phyloP scores from a whole-genome alignment of 2,329 filamentous ascomycete genomes.

The Trichoderma sp. region DNA sequence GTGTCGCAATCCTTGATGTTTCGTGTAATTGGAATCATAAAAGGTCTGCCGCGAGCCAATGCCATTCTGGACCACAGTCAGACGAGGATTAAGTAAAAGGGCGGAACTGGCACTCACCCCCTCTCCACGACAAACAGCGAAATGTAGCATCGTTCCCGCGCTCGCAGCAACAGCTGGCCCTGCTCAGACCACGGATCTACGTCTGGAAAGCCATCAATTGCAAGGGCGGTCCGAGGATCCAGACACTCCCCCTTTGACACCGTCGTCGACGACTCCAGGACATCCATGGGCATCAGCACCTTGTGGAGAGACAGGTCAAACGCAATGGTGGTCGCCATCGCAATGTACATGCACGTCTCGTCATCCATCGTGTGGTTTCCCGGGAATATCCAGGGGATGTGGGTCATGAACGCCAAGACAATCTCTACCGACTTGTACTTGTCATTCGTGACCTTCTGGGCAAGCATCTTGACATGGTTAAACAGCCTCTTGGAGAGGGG shows the following conservation, averaged over 20 bases:
- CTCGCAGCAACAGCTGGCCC: conserved; percentile 62
- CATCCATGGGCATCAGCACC: conserved; percentile 60
- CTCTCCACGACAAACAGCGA: conserved; percentile 72
- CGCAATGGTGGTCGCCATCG: conserved; percentile 69
- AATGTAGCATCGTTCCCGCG: conserved; percentile 70
- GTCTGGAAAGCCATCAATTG: conserved; percentile 68
- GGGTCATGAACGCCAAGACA: conserved; percentile 73
- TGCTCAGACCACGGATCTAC: conserved; percentile 62
- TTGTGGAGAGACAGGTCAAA: conserved; percentile 72
- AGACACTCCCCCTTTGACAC: conserved; percentile 69
- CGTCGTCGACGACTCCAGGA: conserved; percentile 48
- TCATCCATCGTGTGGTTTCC: conserved; percentile 70
- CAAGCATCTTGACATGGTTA: conserved; percentile 64
- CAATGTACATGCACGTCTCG: conserved; percentile 71
- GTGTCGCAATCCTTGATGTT: conserved; percentile 68
- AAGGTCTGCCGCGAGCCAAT: conserved; percentile 68
- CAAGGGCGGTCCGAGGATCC: conserved; percentile 65
- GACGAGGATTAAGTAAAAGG: neutral
- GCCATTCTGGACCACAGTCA: conserved; percentile 53
- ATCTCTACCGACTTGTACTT: conserved; percentile 72
- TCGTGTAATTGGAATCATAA: conserved; percentile 67
- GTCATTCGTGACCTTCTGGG: conserved; percentile 61
- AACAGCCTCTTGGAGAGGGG: conserved; percentile 67
- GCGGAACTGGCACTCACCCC: conserved; percentile 48
- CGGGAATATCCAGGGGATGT: conserved; percentile 74